These are phyloP conservation scores for Colletotrichum chrysophilum DNA, from an alignment of 2,329 filamentous ascomycete species.

Conservation along the genomic window DNA sequence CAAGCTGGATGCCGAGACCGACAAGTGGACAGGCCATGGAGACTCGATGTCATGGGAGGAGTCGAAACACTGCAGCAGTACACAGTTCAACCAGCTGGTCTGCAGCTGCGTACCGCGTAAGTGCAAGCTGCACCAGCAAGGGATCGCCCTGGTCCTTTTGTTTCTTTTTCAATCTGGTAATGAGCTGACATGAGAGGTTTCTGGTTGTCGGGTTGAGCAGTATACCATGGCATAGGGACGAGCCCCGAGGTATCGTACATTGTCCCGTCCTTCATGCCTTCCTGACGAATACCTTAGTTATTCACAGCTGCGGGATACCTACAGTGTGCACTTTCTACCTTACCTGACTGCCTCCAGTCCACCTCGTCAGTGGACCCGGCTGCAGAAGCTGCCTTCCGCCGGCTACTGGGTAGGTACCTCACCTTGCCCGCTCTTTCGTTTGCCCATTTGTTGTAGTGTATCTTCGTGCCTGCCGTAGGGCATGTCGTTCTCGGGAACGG, in stretches of 20 bases:
- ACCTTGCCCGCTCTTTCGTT: neutral
- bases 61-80: neutral
- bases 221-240: neutral
- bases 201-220: neutral
- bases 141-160: neutral
- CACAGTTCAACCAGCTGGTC: neutral
- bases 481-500: neutral
- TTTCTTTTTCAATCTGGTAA: neutral
- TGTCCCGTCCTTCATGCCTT: neutral
- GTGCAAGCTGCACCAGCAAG: slow-evolving; percentile 1
- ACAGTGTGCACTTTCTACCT: neutral
- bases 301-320: neutral
- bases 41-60: slow-evolving; percentile 2
- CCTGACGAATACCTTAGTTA: neutral
- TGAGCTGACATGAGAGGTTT: neutral
- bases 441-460: neutral
- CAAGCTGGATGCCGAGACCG: neutral
- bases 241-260: neutral
- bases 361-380: neutral
- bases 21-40: neutral
- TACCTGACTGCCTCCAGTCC: neutral
- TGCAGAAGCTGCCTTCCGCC: neutral
- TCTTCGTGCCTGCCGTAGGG: neutral
- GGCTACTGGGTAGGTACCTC: neutral
- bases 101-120: neutral